Conservation (phyloP, 495 filamentous ascomycete species). For the Evansstolkia leycettana region DNA sequence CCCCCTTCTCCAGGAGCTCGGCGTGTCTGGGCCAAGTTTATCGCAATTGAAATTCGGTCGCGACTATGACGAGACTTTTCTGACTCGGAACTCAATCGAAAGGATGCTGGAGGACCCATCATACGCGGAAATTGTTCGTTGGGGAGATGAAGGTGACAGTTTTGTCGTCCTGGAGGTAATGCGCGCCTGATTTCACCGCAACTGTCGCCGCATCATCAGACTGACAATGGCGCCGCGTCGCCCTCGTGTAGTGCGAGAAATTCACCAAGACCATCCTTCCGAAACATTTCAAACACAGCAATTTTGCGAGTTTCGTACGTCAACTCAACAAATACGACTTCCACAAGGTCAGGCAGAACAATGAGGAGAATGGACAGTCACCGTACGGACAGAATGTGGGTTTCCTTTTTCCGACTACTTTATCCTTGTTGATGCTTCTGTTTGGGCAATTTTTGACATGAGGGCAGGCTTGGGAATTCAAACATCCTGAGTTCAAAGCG, state of each 20-base stretch:
- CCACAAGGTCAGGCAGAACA: slow-evolving; percentile 95
- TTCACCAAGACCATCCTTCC: slow-evolving; percentile 96
- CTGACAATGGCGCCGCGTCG: slow-evolving; percentile 4
- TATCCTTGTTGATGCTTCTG: slow-evolving; percentile 1
- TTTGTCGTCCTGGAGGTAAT: slow-evolving; percentile 94
- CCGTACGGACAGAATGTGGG: slow-evolving; percentile 85
- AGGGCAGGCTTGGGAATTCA: slow-evolving; percentile 87
- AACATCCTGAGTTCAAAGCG: slow-evolving; percentile 90
- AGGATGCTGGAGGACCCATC: slow-evolving; percentile 97
- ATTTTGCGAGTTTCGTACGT: slow-evolving; percentile 97
- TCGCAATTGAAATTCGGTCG: neutral
- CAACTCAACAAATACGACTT: slow-evolving; percentile 99
- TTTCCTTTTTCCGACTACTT: slow-evolving; percentile 9
- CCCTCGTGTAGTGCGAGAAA: slow-evolving; percentile 69
- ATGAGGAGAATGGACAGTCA: slow-evolving; percentile 83
- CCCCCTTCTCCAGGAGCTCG: slow-evolving; percentile 3
- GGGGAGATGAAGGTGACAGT: slow-evolving; percentile 88
- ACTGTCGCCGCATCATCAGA: slow-evolving; percentile 1
- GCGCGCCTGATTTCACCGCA: slow-evolving; percentile 5
- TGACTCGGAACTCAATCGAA: neutral
- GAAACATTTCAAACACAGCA: slow-evolving; percentile 99
- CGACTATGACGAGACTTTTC: neutral
- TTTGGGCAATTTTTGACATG: slow-evolving; percentile 3
- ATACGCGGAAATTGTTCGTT: slow-evolving; percentile 85
- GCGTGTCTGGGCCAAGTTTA: neutral